phyloP scores from a whole-genome alignment of 2,329 filamentous ascomycete genomes.

The Exutisphaerella laricina region DNA sequence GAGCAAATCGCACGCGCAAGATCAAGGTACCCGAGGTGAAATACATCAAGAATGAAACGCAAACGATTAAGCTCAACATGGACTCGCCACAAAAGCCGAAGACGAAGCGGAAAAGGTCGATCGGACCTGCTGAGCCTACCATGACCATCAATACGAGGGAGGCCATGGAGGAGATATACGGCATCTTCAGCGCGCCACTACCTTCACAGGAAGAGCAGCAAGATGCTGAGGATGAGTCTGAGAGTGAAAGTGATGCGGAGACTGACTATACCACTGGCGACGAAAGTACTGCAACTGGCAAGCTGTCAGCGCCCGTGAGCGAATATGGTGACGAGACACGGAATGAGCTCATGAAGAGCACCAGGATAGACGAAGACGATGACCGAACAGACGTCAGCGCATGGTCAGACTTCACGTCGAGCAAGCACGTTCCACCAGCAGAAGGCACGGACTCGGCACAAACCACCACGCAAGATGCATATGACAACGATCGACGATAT shows the following conservation, averaged over 20 bases:
- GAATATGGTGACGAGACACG: slow-evolving; percentile 60
- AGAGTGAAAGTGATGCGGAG: slow-evolving; percentile 58
- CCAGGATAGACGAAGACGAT: slow-evolving; percentile 29
- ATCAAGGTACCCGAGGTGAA: slow-evolving; percentile 72
- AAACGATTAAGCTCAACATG: slow-evolving; percentile 90
- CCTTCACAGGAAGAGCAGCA: slow-evolving; percentile 44
- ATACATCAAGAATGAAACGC: slow-evolving; percentile 71
- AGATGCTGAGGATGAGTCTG: slow-evolving; percentile 60
- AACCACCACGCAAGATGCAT: slow-evolving; percentile 34
- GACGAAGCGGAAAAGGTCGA: slow-evolving; percentile 67
- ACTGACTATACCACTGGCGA: slow-evolving; percentile 79
- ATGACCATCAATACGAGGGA: slow-evolving; percentile 97
- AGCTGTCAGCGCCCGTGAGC: slow-evolving; percentile 57
- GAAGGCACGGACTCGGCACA: slow-evolving; percentile 32
- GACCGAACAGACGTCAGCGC: slow-evolving; percentile 55
- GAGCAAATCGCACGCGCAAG: slow-evolving; percentile 47
- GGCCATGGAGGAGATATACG: slow-evolving; percentile 95
- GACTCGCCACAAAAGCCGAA: slow-evolving; percentile 85
- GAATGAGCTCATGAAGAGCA: slow-evolving; percentile 45
- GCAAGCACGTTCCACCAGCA: slow-evolving; percentile 59
- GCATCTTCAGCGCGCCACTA: slow-evolving; percentile 87
- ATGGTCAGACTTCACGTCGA: slow-evolving; percentile 82
- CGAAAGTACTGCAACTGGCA: slow-evolving; percentile 73
- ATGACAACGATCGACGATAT: slow-evolving; percentile 32
- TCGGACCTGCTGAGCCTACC: slow-evolving; percentile 75